Percentiles rank a stretch among this genome's conserved stretches.
phyloP scores from a whole-genome alignment of 129 eudicot genomes.

The sunflower (Helianthus annuus) region HanXRQr2.0-SUNRISE NC_035445.2:155542181-155542680 shows the following conservation, averaged over 20 bases:
- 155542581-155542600: neutral
- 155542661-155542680: neutral
- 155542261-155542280: neutral
- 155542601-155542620: neutral
- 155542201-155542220: neutral
- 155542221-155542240: neutral
- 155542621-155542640: neutral
- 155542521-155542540: slow-evolving; percentile 11
- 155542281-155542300: neutral
- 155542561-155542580: neutral
- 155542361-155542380: slow-evolving; percentile 1
- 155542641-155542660: neutral
- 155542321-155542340: neutral
- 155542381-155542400: neutral
- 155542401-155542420: neutral
- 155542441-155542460: neutral
- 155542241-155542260: neutral
- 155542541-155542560: slow-evolving; percentile 1
- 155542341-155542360: neutral
- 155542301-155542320: neutral
- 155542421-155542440: neutral
- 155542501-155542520: neutral
- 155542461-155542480: neutral
- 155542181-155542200: slow-evolving; percentile 8
- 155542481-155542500: neutral